Base-by-base conservation (phyloP, 768 basidiomycete genomes). In the Lentinula sp. region DNA sequence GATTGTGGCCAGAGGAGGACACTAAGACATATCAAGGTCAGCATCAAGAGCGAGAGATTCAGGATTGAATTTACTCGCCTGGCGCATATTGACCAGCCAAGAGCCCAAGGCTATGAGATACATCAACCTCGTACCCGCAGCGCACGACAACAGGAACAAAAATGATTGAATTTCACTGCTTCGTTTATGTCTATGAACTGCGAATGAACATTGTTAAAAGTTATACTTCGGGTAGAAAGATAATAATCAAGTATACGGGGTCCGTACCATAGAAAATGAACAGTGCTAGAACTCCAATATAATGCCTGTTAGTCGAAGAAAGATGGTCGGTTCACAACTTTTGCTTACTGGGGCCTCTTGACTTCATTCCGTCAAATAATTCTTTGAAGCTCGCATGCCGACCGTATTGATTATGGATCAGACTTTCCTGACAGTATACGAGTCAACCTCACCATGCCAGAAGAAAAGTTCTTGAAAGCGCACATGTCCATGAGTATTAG, bases 401-500 rank as follows among this genome's bases (percentile, higher is more conserved):
- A 42, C 84, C 85, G 63, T 93, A 94, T 71, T 94, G 92, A 54
- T 83, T 84, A 67, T 89, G 89, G 49, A 91, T 82, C 48, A 93
- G 75, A 61, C 92, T 94, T 65, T 58, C 34, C 18, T 49, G 18
- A 56, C 57, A 18, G 57, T 56, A 34, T 52, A 61, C 53, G 46
- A 59, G 13, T 37, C 39, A 53, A 60, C 39, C 56, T 45, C 37
- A 52, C 37, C n/a, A 35, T 16, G 4, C 35, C n/a, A 23, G 8
- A 10, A n/a, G 3, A 15, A 34, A 59, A 34, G 42, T 48, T 34
- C 34, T 15, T 39, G 9, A 61, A 18, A 1, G 75, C 89, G 67
- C 69, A 94, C 92, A 93, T 89, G 68, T 92, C 87, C 89, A 94
- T 91, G 76, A 92, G 74, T 15, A 93, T 67, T 42, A 93, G 76